These are phyloP conservation scores for Neonectria ditissima DNA, from an alignment of 2,329 filamentous ascomycete genomes.

Conservation along the genomic window DNA sequence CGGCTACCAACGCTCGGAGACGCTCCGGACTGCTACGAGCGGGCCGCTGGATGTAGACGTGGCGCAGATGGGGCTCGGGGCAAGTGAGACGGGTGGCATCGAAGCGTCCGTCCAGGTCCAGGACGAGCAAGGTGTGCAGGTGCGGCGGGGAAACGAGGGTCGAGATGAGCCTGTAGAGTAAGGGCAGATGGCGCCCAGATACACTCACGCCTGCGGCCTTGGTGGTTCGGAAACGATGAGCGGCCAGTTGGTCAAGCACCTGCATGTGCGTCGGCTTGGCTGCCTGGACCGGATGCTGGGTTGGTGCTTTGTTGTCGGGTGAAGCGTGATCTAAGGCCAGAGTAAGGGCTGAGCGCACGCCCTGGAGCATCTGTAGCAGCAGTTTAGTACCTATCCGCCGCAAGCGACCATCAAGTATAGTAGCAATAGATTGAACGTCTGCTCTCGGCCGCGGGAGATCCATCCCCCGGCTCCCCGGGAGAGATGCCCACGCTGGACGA, in stretches of 20 bases:
- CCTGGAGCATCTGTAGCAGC: constrained; percentile 39
- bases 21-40: constrained; percentile 44
- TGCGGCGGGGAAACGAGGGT: constrained; percentile 62
- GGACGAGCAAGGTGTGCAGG: constrained; percentile 61
- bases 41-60: constrained; percentile 64
- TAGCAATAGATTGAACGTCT: not conserved
- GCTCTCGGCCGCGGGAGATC: constrained; percentile 29
- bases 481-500: not conserved
- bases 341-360: constrained; percentile 43
- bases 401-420: not conserved
- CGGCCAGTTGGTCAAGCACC: constrained; percentile 60
- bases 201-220: constrained; percentile 61
- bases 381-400: constrained; percentile 6
- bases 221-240: constrained; percentile 61
- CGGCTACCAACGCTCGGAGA: constrained; percentile 52
- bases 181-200: constrained; percentile 63
- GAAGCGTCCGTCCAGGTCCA: constrained; percentile 69
- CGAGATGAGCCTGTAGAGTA: constrained; percentile 68
- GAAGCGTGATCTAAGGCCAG: constrained; percentile 36
- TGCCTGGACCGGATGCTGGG: constrained; percentile 33
- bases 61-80: constrained; percentile 55
- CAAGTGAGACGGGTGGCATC: constrained; percentile 61
- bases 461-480: not conserved
- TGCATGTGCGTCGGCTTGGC: constrained; percentile 55
- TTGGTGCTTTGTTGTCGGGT: constrained; percentile 19